Evolutionary conservation across 1,139 yeast species (phyloP), one percentile per base, ranked within the genome.

Genomic region (Saccharomyces uvarum): DNA sequence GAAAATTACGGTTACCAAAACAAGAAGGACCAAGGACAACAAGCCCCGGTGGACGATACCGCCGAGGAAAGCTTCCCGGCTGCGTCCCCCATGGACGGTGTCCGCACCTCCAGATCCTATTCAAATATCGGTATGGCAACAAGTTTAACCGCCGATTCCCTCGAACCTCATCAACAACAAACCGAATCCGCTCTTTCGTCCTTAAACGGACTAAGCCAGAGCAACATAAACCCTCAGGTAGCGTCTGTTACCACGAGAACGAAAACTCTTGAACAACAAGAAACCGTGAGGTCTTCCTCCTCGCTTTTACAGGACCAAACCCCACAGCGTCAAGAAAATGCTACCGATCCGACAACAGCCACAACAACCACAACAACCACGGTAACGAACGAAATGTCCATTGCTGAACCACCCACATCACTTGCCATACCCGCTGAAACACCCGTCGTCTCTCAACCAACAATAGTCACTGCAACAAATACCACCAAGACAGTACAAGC

Each of bases 1-100:
- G 68, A 68, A 51, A 67, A 69, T 48, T 63, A 64, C 51, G 71
- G 71, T 2, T 64, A 64, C 53, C 71, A 67, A 51, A 61, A 63
- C 21, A 48, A 62, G 8, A 56, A 57, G 14, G 58, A 61, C 26
- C 64, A 61, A 47, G 33, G 13, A 24, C 16, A 29, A 19, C 50
- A 33, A 5, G 31, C 4, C 6, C 27, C 38, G 42, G 28, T 5
- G 14, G 48, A 32, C 19, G 33, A 31, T 14, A 42, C 16, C n/a
- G 5, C 32, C 11, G 38, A 38, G 19, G 24, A 38, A 38, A 16
- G 26, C 24, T 9, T 16, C 24, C 44, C 4, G 13, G 44, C 24
- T 16, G 26, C n/a, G n/a, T 16, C 44, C 13, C 9, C 24, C 31
- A 11, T 16, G 27, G 21, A 14, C 24, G 55, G 56, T 47, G 58